Base-by-base conservation (phyloP, 2,329 filamentous ascomycete genomes). In the Sarocladium kiliense region DNA sequence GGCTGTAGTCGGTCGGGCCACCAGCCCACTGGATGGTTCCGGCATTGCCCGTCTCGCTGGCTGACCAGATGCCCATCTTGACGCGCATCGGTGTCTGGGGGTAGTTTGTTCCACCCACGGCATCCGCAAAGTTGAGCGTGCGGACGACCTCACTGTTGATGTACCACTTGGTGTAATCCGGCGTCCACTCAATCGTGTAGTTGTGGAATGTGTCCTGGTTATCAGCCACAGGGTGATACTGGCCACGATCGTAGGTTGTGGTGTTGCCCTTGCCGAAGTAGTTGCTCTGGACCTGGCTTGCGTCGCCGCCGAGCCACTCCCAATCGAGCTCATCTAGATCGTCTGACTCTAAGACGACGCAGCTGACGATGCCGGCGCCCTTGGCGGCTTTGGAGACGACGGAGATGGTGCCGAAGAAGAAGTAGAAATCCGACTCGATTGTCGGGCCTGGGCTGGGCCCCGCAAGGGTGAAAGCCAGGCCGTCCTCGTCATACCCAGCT, bases 281-380 rank as follows among this genome's bases (percentile, higher is more conserved):
- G 72, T 93, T 93, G 59, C 79, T 84, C 68, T 91, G 88, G 3
- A 88, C 87, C 62, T 88, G 73, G 10, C 72, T 70, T 55, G 77
- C 68, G 60, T 83, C 77, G 45, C 80, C 83, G 51, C 88, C 88
- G 25, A 91, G 76, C 84, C 85, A 91, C 68, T 91, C 88, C 82
- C 86, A 89, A 67, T 91, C 88, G 58, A 91, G 88, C 70, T 91
- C 88, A n/a, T 91, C 88, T 25, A 90, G 73, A 60, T 81, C 79
- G 64, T 91, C 87, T 1, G 86, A 90, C 69, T 88, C 84, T 60
- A 91, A 68, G n/a, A 91, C 85, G 11, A 86, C 77, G 58, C 84
- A 87, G 72, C 86, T 89, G 58, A 91, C 86, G 58, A 91, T 89
- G 49, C 88, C 88, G 3, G 76, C 69, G 90, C 93, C 94, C 2